These are phyloP conservation scores for Suhomyces panamericanus DNA, from an alignment of 1,139 yeast genomes.

Conservation along the genomic window DNA sequence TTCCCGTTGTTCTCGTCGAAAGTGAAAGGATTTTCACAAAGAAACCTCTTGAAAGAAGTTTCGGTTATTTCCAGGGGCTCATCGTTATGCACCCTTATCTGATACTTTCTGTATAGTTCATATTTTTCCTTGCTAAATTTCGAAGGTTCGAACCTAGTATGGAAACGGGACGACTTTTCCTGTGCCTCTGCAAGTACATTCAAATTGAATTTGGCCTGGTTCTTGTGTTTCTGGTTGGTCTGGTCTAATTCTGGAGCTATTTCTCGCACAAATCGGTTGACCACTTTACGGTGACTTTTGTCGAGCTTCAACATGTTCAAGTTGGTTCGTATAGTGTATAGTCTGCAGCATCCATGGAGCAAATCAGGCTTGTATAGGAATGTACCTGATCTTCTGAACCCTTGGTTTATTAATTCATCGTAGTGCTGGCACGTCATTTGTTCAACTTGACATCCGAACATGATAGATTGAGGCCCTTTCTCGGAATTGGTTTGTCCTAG, in stretches of 20 bases:
- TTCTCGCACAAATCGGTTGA: constrained; percentile 60
- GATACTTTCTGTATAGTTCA: constrained; percentile 67
- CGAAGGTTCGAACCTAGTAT: constrained; percentile 56
- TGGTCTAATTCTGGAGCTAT: constrained; percentile 22
- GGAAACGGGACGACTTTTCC: constrained; percentile 36
- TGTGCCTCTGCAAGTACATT: constrained; percentile 30
- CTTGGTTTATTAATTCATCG: constrained; percentile 64
- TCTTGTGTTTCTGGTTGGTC: constrained; percentile 15
- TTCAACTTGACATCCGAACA: constrained; percentile 53
- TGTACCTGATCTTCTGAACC: constrained; percentile 77
- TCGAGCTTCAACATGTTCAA: constrained; percentile 44
- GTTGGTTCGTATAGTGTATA: constrained; percentile 73
- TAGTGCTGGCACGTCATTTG: constrained; percentile 53
- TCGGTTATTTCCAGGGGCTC: constrained; percentile 44
- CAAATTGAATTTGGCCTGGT: constrained; percentile 23
- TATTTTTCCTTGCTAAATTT: constrained; percentile 60
- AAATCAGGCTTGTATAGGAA: constrained; percentile 75
- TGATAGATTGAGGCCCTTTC: constrained; percentile 27
- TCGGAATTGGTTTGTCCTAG: constrained; percentile 25
- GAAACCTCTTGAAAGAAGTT: constrained; percentile 57
- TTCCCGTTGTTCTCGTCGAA: constrained; percentile 28
- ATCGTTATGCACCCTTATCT: constrained; percentile 67
- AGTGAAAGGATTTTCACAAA: constrained; percentile 68
- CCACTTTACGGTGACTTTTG: constrained; percentile 66
- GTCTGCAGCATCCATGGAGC: constrained; percentile 75